phyloP scores from a whole-genome alignment of 1,139 yeast genomes.

The Candida pseudoviswanathii region DNA sequence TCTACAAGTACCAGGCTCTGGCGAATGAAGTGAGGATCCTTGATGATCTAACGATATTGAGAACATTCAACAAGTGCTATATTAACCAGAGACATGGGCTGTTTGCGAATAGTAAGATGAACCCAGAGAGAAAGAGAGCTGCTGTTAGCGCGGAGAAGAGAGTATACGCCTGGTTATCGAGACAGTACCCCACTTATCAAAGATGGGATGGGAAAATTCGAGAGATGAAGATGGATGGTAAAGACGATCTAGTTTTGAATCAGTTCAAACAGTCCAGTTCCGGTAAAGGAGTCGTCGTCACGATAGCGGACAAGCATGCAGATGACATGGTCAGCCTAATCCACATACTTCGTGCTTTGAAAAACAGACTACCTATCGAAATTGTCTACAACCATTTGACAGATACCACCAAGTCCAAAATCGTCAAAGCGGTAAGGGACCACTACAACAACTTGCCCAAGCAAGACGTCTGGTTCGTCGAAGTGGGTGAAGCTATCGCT shows the following conservation, averaged over 20 bases:
- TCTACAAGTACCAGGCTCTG: constrained; percentile 16
- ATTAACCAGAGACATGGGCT: constrained; percentile 23
- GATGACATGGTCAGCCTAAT: constrained; percentile 31
- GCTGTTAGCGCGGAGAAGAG: constrained; percentile 1
- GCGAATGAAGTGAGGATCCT: constrained; percentile 13
- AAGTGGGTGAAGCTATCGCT: constrained; percentile 36
- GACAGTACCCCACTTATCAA: constrained; percentile 43
- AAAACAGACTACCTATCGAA: constrained; percentile 40
- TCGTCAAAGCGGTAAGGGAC: constrained; percentile 29
- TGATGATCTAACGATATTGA: constrained; percentile 42
- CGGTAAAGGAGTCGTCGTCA: constrained; percentile 43
- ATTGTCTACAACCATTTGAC: constrained; percentile 28
- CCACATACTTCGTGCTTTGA: constrained; percentile 30
- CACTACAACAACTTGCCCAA: constrained; percentile 28
- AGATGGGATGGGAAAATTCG: constrained; percentile 48
- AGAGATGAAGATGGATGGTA: constrained; percentile 41
- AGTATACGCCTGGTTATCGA: constrained; percentile 6
- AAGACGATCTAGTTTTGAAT: constrained; percentile 20
- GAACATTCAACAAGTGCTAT: constrained; percentile 49
- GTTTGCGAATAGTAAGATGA: constrained; percentile 7
- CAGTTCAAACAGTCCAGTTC: constrained; percentile 14
- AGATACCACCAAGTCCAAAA: constrained; percentile 22
- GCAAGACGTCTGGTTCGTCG: constrained; percentile 48
- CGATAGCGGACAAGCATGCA: constrained; percentile 33
- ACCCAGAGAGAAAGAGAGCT: constrained; percentile 11